Evolutionary conservation across 148 eudicot species (phyloP).

Genomic region (Rhododendron griersonianum): DNA sequence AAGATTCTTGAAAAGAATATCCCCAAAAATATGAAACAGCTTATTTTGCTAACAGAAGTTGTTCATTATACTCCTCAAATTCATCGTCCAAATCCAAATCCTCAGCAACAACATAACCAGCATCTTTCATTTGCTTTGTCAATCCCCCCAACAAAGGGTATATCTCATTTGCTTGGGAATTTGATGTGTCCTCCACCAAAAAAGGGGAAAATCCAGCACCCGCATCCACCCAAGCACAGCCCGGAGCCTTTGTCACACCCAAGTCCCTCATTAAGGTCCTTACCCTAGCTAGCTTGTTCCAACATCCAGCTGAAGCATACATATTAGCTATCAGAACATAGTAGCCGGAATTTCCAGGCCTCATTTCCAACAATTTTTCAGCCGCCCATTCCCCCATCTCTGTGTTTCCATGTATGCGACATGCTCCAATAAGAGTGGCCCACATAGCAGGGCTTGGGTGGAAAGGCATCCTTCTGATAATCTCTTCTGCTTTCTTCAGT

Average conservation of each 20-base stretch:
- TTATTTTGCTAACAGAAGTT: neutral
- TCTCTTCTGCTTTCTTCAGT: conserved; percentile 48
- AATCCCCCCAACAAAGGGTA: conserved; percentile 49
- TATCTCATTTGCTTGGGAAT: conserved; percentile 44
- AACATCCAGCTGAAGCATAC: conserved; percentile 71
- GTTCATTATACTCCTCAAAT: conserved; percentile 18
- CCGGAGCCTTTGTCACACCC: conserved; percentile 69
- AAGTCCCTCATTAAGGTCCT: conserved; percentile 59
- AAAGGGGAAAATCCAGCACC: conserved; percentile 61
- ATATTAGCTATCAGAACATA: conserved; percentile 75
- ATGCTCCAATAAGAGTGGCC: conserved; percentile 78
- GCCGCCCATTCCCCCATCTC: conserved; percentile 69
- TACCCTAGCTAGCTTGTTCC: conserved; percentile 62
- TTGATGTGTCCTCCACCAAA: conserved; percentile 52
- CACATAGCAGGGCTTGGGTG: conserved; percentile 69
- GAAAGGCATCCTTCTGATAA: conserved; percentile 57
- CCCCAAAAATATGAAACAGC: neutral
- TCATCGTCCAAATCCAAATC: conserved; percentile 28
- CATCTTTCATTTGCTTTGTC: conserved; percentile 59
- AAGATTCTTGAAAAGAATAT: neutral
- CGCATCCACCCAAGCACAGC: conserved; percentile 71
- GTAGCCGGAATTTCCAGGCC: conserved; percentile 60
- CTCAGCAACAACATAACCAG: conserved; percentile 30
- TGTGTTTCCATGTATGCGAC: conserved; percentile 50
- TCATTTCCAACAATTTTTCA: conserved; percentile 61